Evolutionary conservation across 371 early-diverging fungal species (phyloP).

Genomic region (Smittium culicis): DNA sequence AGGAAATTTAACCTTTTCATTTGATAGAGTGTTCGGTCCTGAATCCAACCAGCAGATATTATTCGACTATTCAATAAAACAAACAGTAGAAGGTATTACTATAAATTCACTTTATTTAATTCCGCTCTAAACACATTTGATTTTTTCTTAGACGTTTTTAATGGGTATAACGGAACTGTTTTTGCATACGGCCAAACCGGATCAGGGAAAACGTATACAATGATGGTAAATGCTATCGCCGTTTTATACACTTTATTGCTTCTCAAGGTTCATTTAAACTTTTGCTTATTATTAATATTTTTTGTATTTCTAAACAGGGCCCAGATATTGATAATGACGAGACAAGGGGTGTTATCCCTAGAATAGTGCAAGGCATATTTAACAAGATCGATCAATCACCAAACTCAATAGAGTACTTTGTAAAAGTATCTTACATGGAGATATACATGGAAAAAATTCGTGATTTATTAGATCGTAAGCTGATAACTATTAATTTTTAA

Average conservation of each 20-base stretch:
- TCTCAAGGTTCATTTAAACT: too few species aligned
- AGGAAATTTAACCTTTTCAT: slow-evolving; percentile 63
- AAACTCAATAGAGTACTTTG: slow-evolving; percentile 46
- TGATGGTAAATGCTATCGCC: slow-evolving; percentile 51
- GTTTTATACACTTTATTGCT: too few species aligned
- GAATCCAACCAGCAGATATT: slow-evolving; percentile 65
- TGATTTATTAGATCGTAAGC: slow-evolving; percentile 24
- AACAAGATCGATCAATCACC: slow-evolving; percentile 46
- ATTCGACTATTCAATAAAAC: slow-evolving; percentile 76
- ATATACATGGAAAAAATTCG: slow-evolving; percentile 77
- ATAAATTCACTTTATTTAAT: slow-evolving; percentile 93
- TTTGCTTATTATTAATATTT: slow-evolving; percentile 86
- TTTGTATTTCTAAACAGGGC: slow-evolving; percentile 69
- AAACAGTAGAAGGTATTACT: slow-evolving; percentile 82
- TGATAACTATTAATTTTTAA: not conserved
- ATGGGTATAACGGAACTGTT: slow-evolving; percentile 48
- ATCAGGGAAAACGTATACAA: slow-evolving; percentile 76
- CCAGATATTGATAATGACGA: slow-evolving; percentile 69
- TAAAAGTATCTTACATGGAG: slow-evolving; percentile 84
- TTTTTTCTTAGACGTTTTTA: slow-evolving; percentile 97
- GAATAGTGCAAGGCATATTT: slow-evolving; percentile 68
- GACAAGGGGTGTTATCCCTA: slow-evolving; percentile 58
- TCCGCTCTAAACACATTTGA: slow-evolving; percentile 98
- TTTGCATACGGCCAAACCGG: slow-evolving; percentile 95
- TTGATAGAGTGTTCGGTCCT: slow-evolving; percentile 79